Conservation (phyloP, 768 basidiomycete species). For the Mycena venus region DNA sequence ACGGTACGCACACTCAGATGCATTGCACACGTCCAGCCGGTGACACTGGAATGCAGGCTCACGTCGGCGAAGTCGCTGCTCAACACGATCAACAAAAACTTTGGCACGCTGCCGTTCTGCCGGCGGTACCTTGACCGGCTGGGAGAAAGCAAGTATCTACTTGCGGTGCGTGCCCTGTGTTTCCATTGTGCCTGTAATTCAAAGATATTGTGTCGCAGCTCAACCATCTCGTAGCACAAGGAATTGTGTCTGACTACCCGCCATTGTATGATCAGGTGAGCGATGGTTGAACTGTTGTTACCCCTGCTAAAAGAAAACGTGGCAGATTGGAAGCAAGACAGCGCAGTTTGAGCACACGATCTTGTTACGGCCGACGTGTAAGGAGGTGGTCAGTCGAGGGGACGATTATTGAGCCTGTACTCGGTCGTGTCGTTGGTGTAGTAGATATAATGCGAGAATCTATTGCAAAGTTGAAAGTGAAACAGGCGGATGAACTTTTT, state of each 20-base stretch:
- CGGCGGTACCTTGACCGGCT: slow-evolving; percentile 93
- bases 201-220: slow-evolving; percentile 64
- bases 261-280: slow-evolving; percentile 89
- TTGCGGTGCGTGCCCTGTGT: slow-evolving; percentile 73
- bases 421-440: not conserved
- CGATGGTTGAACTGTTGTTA: slow-evolving; percentile 76
- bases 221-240: slow-evolving; percentile 90
- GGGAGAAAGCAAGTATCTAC: slow-evolving; percentile 93
- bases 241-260: slow-evolving; percentile 92
- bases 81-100: slow-evolving; percentile 90
- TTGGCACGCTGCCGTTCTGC: slow-evolving; percentile 96
- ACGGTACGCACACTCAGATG: slow-evolving; percentile 62
- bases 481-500: too few relatives aligned
- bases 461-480: not conserved
- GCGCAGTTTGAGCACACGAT: slow-evolving; percentile 78
- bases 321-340: slow-evolving; percentile 31
- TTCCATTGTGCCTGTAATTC: not conserved
- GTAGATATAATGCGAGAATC: not conserved
- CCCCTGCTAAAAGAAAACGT: not conserved
- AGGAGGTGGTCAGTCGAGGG: slow-evolving; percentile 88
- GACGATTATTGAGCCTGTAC: slow-evolving; percentile 70
- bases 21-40: not conserved
- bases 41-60: slow-evolving; percentile 60
- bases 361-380: slow-evolving; percentile 84
- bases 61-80: slow-evolving; percentile 89